A percentile compares a stretch with the other conserved stretches of the same genome.
These are phyloP conservation scores for Microcyclosporella mali DNA, from an alignment of 2,329 filamentous ascomycete genomes.

Conservation along the genomic window DNA sequence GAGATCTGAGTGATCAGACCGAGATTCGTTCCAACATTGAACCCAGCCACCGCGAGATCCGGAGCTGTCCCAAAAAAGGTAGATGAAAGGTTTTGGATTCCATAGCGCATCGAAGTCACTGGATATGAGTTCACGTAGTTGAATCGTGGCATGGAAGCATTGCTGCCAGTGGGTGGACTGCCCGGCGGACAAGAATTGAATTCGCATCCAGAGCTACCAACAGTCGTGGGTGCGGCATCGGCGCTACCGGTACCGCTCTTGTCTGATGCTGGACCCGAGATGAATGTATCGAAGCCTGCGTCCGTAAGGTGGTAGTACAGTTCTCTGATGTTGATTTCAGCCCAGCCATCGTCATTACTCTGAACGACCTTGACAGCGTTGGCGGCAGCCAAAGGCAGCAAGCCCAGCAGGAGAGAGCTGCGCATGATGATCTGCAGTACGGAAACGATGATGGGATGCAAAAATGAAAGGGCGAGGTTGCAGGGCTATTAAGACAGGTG, in stretches of 20 bases:
- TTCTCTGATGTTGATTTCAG: slow-evolving; percentile 59
- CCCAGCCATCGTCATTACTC: slow-evolving; percentile 69
- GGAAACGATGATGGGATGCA: no score
- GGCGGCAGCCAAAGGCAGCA: background rate
- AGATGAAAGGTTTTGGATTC: slow-evolving; percentile 52
- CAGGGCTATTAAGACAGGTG: no score
- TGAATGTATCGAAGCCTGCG: slow-evolving; percentile 55
- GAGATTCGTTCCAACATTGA: slow-evolving; percentile 57
- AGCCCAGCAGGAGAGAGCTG: background rate
- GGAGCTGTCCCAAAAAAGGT: slow-evolving; percentile 50
- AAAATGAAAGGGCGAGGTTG: no score
- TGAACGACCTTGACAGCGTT: slow-evolving; percentile 52
- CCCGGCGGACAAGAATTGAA: slow-evolving; percentile 56
- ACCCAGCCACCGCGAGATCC: slow-evolving; percentile 60
- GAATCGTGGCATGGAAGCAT: slow-evolving; percentile 51
- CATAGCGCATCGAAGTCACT: slow-evolving; percentile 57
- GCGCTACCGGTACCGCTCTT: slow-evolving; percentile 51
- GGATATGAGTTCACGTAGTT: slow-evolving; percentile 67
- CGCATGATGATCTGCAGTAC: background rate
- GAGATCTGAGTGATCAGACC: slow-evolving; percentile 53
- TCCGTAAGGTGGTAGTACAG: slow-evolving; percentile 52
- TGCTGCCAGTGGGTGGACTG: slow-evolving; percentile 52
- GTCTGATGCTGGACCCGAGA: slow-evolving; percentile 62
- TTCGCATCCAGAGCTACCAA: slow-evolving; percentile 42
- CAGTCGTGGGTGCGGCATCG: slow-evolving; percentile 13